Evolutionary conservation across 108 stramenopile genomes (phyloP).

Genomic region (Conticribra guillardii): DNA sequence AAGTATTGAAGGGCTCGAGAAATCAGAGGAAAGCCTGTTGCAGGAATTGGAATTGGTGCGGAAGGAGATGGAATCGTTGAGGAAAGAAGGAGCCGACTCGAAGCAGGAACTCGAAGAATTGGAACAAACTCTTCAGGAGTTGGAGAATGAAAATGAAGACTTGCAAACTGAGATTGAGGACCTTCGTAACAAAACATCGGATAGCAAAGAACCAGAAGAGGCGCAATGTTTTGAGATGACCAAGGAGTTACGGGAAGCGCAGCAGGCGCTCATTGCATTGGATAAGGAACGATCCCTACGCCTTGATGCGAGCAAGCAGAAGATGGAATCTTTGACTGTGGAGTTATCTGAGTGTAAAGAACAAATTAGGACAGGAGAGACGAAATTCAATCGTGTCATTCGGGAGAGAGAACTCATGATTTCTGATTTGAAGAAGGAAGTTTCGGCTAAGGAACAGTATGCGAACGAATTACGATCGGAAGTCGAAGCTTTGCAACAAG

Average conservation of each 20-base stretch:
- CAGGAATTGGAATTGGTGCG: constrained; percentile 26
- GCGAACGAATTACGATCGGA: constrained; percentile 28
- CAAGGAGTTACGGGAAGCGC: constrained; percentile 59
- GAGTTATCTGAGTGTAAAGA: constrained; percentile 46
- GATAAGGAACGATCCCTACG: constrained; percentile 50
- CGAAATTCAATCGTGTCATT: constrained; percentile 30
- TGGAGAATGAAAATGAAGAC: constrained; percentile 15
- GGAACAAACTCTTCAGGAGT: constrained; percentile 28
- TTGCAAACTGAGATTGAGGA: constrained; percentile 30
- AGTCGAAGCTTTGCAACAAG: constrained; percentile 28
- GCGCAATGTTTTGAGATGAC: constrained; percentile 1
- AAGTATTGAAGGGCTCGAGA: constrained; percentile 47
- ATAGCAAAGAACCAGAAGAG: constrained; percentile 1
- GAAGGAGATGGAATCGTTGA: constrained; percentile 13
- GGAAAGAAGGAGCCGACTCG: background rate
- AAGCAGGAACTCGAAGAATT: constrained; percentile 31
- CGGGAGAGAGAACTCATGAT: constrained; percentile 47
- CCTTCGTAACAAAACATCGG: constrained; percentile 2
- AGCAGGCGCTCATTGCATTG: constrained; percentile 60
- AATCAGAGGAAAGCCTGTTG: constrained; percentile 22
- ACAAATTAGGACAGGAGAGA: constrained; percentile 12
- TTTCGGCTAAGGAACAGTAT: constrained; percentile 23
- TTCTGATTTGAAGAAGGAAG: constrained; percentile 40
- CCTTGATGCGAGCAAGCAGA: constrained; percentile 26
- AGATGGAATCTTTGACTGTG: constrained; percentile 36